phyloP scores from a whole-genome alignment of 345 rosid species.

The Trapa incisa region DNA sequence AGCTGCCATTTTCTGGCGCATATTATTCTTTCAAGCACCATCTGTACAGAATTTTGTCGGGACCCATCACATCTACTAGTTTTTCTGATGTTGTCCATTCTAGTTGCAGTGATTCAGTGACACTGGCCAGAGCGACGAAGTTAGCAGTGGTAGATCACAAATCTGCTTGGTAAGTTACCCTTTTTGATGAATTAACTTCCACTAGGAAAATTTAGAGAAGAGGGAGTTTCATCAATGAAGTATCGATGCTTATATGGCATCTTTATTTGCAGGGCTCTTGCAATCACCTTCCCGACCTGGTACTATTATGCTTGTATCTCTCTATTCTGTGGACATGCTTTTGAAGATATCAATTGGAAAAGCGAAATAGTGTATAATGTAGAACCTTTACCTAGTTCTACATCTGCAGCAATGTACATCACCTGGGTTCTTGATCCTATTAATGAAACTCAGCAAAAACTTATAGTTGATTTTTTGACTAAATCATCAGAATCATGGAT shows the following conservation, averaged over 20 bases:
- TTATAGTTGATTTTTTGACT: conserved; percentile 32
- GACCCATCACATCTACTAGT: conserved; percentile 32
- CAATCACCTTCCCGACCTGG: conserved; percentile 71
- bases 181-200: neutral
- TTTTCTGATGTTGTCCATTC: conserved; percentile 31
- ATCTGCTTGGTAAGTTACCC: conserved; percentile 46
- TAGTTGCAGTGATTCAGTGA: conserved; percentile 15
- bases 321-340: conserved; percentile 32
- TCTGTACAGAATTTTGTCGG: conserved; percentile 32
- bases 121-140: conserved; percentile 18
- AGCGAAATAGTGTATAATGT: conserved; percentile 15
- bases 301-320: conserved; percentile 55
- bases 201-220: neutral
- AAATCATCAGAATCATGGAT: conserved; percentile 40
- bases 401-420: conserved; percentile 56
- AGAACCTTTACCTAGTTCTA: conserved; percentile 14
- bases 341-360: conserved; percentile 9
- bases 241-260: conserved; percentile 3
- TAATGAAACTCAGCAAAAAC: conserved; percentile 32
- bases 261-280: conserved; percentile 51
- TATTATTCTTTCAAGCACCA: conserved; percentile 44
- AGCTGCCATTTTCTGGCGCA: conserved; percentile 50
- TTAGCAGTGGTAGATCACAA: conserved; percentile 28
- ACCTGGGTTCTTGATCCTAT: conserved; percentile 56
- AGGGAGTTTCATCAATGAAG: neutral